Evolutionary conservation across 306 rosid genomes (phyloP), one percentile per base, ranked within the genome.

Genomic region (Sechiopsis laciniata): DNA sequence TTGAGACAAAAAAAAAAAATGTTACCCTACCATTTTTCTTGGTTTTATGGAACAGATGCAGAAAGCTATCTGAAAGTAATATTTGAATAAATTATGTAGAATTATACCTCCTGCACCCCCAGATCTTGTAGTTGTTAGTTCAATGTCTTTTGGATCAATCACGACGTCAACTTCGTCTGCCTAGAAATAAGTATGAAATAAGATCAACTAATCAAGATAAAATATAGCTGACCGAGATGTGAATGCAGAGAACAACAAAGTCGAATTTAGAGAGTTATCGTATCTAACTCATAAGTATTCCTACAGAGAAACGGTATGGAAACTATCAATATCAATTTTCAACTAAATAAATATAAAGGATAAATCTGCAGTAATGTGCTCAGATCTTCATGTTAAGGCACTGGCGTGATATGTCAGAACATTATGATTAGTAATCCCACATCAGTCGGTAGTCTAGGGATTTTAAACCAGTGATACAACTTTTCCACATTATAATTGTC

Each of bases 101-200:
- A 74, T 24, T 46, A 78, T 94, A 94, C 99, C 99, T 88, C 99
- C 99, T 60, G 99, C 99, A 70, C 99, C 99, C 75, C 99, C 97
- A 42, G 99, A 89, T 81, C 99, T 95, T 60, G 99, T 89, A 5
- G 97, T 89, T 58, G 95, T 85, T 71, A 94, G 88, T 79, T 94
- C 99, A 81, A 94, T 82, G 82, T 94, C 99, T 84, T 91, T 94
- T 50, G 99, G 97, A 81, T 94, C 97, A 55, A 94, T 89, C 75
- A 75, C 88, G 19, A 94, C 85, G 80, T 94, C 99, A 80, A 94
- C 97, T 88, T 94, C 99, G 85, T 94, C 99, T 13, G 86, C 97
- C 99, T 94, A 74, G 58, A 82, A 21, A 74, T 75, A 80, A 67
- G 76, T 70, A 75, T 69, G 80, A 60, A 60, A 81, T 80, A 20